Conservation (phyloP, 768 basidiomycete genomes). For the Cyathus striatus region DNA sequence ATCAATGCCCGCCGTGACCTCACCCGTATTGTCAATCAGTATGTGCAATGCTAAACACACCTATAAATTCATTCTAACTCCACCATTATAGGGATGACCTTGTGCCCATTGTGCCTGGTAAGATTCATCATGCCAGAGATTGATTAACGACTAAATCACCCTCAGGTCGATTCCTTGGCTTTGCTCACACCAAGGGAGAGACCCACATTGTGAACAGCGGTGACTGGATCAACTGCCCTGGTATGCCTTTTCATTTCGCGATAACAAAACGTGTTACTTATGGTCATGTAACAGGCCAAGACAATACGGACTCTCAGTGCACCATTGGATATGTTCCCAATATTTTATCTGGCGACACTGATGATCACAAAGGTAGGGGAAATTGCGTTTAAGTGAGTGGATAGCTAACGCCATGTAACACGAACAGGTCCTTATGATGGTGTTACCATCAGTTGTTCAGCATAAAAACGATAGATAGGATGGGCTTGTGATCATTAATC, state of each 20-base stretch:
- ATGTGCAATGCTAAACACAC: conserved; percentile 1
- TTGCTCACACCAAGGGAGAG: conserved; percentile 27
- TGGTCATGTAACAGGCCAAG: conserved; percentile 8
- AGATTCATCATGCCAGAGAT: neutral
- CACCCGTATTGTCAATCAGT: conserved; percentile 46
- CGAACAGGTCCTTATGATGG: conserved; percentile 8
- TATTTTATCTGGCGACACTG: conserved; percentile 7
- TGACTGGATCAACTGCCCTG: conserved; percentile 14
- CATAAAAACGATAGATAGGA: too few relatives aligned
- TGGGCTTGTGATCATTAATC: too few relatives aligned
- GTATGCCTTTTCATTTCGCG: neutral
- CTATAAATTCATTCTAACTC: neutral
- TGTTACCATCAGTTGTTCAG: conserved; percentile 10
- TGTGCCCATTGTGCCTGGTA: conserved; percentile 25
- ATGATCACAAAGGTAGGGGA: conserved; percentile 10
- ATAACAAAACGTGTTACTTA: neutral
- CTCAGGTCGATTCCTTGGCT: conserved; percentile 27
- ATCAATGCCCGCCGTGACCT: conserved; percentile 35
- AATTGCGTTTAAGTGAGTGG: neutral
- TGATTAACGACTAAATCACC: conserved; percentile 7
- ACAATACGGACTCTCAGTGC: conserved; percentile 12
- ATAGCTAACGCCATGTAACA: neutral
- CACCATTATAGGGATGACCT: conserved; percentile 15
- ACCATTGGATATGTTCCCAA: conserved; percentile 13
- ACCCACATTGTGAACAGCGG: conserved; percentile 13